Base-by-base conservation (phyloP, 169 alveolate species). In the Cryptosporidium muris region DNA sequence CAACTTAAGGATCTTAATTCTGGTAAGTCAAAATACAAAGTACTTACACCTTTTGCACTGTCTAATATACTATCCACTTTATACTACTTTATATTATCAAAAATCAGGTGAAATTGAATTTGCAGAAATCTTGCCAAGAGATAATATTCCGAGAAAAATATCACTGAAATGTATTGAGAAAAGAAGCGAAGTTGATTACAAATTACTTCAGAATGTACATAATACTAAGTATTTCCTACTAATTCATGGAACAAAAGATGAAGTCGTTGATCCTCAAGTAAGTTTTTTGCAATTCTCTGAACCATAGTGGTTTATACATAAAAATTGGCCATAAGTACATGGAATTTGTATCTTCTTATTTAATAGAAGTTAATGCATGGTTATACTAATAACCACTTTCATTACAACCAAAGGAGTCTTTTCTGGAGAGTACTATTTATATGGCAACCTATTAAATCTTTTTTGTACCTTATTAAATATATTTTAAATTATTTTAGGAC, bases 191-290 rank as follows among this genome's bases (percentile, higher is more conserved):
- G 85, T 74, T 3, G 85, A 74, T 60, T 74, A 74, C 45, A 74
- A 74, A 4, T 14, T 58, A 37, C 37, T 74, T 6, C 54, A 60
- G 60, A 58, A 51, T 8, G 85, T 74, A 34, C 12, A 40, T 9
- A 74, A 58, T 25, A 74, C 85, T 1, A 74, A 74, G 48, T 74
- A 74, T 36, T 74, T 74, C 62, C 12, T 74, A 43, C 34, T 74
- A 42, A 74, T 74, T 43, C 85, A 74, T 62, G 85, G 85, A 2
- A 58, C 60, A 12, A 74, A 74, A 43, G 85, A 74, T 43, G 85
- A 74, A 38, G 60, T 62, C 5, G 85, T 74, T 25, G 74, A 66
- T 12, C 74, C 60, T 47, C 74, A 74, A 47, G 85, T 74, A 45
- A 38, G 85, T 74, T 8, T n/a, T 40, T 40, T 11, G 14, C 6